Percentiles rank a stretch among this genome's conserved stretches.
Conservation (phyloP, 129 eudicot genomes). For the Escallonia herrerae region DNA sequence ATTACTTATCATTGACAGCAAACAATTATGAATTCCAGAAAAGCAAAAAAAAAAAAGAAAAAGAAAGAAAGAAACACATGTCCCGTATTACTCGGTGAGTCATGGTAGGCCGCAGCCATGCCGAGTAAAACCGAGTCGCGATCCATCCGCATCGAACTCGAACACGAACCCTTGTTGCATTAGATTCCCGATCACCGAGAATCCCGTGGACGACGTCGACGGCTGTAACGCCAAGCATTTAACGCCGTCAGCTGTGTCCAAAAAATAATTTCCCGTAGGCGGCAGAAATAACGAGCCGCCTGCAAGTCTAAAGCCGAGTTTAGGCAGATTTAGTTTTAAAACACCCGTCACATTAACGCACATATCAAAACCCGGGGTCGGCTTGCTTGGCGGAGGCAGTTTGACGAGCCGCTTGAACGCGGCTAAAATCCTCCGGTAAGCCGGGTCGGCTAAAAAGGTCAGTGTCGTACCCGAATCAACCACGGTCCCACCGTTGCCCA, state of each 20-base stretch:
- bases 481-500: constrained; percentile 71
- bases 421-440: constrained; percentile 38
- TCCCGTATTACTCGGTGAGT: constrained; percentile 14
- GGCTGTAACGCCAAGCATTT: constrained; percentile 66
- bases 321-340: constrained; percentile 34
- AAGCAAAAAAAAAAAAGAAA: constrained; percentile 7
- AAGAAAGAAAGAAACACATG: constrained; percentile 6
- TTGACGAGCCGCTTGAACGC: constrained; percentile 49
- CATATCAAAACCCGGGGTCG: constrained; percentile 46
- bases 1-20: background rate
- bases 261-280: constrained; percentile 50
- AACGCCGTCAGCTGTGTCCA: constrained; percentile 53
- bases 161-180: constrained; percentile 74
- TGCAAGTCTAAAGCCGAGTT: constrained; percentile 53
- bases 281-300: constrained; percentile 52
- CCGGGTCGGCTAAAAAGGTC: constrained; percentile 45
- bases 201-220: constrained; percentile 30
- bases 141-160: constrained; percentile 55
- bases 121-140: constrained; percentile 49
- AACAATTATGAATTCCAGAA: constrained; percentile 2
- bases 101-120: constrained; percentile 39
- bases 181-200: constrained; percentile 59
- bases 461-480: constrained; percentile 75
- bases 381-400: constrained; percentile 28
- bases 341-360: constrained; percentile 52